Percentiles rank a stretch among this genome's conserved stretches.
Evolutionary conservation across 2,329 filamentous ascomycete genomes (phyloP).

Genomic region (Cadophora sp.): DNA sequence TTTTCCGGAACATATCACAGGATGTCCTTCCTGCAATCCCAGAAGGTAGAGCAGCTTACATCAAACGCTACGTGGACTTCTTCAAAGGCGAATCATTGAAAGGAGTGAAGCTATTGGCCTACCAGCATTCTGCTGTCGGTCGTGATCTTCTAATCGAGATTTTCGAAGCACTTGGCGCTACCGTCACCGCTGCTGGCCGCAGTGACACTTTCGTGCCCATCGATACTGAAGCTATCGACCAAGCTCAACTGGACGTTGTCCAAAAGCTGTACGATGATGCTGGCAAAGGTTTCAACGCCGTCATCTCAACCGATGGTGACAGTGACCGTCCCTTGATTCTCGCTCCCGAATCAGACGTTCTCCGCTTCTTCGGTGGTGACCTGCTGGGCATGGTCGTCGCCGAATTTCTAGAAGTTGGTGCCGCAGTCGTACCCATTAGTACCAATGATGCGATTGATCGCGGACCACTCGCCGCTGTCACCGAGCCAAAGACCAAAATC

Average conservation of each 20-base stretch:
- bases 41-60: conserved; percentile 39
- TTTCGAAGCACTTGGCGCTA: conserved; percentile 42
- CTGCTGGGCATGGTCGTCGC: conserved; percentile 45
- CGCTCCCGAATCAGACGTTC: conserved; percentile 39
- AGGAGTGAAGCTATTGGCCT: conserved; percentile 42
- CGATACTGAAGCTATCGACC: conserved; percentile 46
- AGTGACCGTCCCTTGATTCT: conserved; percentile 45
- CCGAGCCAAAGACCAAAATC: conserved; percentile 45
- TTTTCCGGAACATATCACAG: conserved; percentile 35
- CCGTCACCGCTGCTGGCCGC: conserved; percentile 42
- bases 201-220: conserved; percentile 46
- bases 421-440: conserved; percentile 45
- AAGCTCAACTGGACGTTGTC: conserved; percentile 42
- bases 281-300: conserved; percentile 41
- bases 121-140: conserved; percentile 46
- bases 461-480: conserved; percentile 39
- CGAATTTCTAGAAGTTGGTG: conserved; percentile 42
- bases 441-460: conserved; percentile 46
- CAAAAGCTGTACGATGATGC: conserved; percentile 39
- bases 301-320: conserved; percentile 45
- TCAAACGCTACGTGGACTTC: conserved; percentile 44
- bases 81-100: conserved; percentile 42
- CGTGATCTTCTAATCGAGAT: conserved; percentile 45
- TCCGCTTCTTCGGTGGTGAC: conserved; percentile 46
- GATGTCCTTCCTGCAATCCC: conserved; percentile 29